Evolutionary conservation across 2,329 filamentous ascomycete species (phyloP), one percentile per base, ranked within the genome.

Genomic region (Cladobotryum mycophilum): DNA sequence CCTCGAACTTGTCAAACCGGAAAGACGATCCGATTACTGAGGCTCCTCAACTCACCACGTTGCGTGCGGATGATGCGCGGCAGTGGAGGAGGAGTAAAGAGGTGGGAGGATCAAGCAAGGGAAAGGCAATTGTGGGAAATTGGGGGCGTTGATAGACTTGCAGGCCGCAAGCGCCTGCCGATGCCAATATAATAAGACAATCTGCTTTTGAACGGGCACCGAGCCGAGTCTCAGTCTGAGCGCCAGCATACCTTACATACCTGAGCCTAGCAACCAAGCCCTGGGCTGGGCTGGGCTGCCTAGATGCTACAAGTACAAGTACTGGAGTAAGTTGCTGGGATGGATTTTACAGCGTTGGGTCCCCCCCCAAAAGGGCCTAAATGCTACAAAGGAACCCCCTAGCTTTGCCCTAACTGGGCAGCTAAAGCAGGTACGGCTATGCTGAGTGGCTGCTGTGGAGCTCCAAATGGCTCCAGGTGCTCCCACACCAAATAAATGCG

Each of bases 341-440:
- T 37, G n/a, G n/a, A n/a, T n/a, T n/a, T 51, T 45, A 33, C 35
- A 45, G 30, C 38, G 37, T 18, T 51, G 45, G 36, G 36, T 38
- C 45, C 20, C 14, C 15, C 41, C 25, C 25, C 6, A 30, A 30
- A 30, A 30, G 25, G 25, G 25, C 25, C 25, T 30, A 30, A 30
- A 30, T 30, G 25, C 25, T 30, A 30, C 25, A 30, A 30, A 30
- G 25, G 25, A 30, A 30, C 25, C 25, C 25, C 25, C 25, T 30
- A 30, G 25, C 25, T 30, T 25, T 42, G 12, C 50, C 30, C 46
- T 30, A 41, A 52, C 41, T 52, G 25, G 47, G 51, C 51, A 49
- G 47, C 51, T 53, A 53, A 53, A 53, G 51, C 51, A 53, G 51
- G 51, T 49, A 53, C 51, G 43, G 41, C 40, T 38, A 36, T 22